Evolutionary conservation across 2,329 filamentous ascomycete species (phyloP).

Genomic region (Orbilia quercus): DNA sequence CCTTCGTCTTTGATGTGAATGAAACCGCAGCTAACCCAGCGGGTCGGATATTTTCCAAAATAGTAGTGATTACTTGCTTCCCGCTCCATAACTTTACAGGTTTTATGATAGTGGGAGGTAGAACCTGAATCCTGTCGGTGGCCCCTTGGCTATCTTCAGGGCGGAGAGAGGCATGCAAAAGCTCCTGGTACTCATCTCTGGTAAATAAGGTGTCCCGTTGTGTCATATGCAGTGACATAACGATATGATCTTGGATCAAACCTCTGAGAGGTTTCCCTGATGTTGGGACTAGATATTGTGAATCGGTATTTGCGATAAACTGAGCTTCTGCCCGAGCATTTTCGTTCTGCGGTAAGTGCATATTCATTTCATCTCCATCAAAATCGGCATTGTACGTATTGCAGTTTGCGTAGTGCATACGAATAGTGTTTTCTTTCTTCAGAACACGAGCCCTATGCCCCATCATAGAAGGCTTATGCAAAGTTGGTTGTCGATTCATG

Average conservation of each 20-base stretch:
- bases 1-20: conserved; percentile 72
- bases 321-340: conserved; percentile 91
- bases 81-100: conserved; percentile 89
- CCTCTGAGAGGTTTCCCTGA: conserved; percentile 92
- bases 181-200: conserved; percentile 86
- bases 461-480: conserved; percentile 99
- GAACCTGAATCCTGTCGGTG: conserved; percentile 78
- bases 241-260: conserved; percentile 98
- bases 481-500: conserved; percentile 98
- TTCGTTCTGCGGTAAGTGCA: conserved; percentile 99
- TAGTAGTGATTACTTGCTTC: conserved; percentile 93
- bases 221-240: conserved; percentile 89
- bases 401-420: conserved; percentile 99
- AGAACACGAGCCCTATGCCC: conserved; percentile 92
- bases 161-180: conserved; percentile 89
- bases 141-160: conserved; percentile 70
- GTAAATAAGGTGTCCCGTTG: conserved; percentile 92
- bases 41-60: conserved; percentile 91
- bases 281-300: conserved; percentile 94
- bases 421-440: conserved; percentile 93
- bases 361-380: conserved; percentile 99
- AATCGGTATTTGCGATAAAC: conserved; percentile 93
- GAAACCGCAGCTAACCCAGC: conserved; percentile 73
- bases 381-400: conserved; percentile 99
- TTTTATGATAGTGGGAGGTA: conserved; percentile 83